These are phyloP conservation scores for Chlamydomonas incerta DNA, from an alignment of 139 green algal genomes.

Conservation along the genomic window DNA sequence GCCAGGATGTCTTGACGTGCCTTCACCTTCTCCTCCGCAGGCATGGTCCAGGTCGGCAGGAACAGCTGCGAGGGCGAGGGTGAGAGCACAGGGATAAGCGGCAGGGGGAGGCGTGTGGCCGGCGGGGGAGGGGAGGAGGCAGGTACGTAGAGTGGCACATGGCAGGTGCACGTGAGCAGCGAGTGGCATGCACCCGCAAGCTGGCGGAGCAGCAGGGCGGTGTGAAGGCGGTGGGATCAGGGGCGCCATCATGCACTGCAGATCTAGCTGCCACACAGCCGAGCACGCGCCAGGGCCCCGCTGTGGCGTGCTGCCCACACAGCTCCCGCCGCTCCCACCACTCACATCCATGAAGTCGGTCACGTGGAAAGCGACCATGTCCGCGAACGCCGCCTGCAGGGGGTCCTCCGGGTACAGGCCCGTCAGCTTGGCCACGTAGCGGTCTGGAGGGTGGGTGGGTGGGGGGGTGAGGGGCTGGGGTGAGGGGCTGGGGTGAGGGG, in stretches of 20 bases:
- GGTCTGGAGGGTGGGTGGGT: conserved; percentile 38
- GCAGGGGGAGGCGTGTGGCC: background rate
- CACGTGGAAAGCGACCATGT: background rate
- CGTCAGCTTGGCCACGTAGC: conserved; percentile 51
- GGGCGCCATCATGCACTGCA: too few species aligned
- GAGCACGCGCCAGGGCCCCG: too few species aligned
- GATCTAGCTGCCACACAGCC: too few species aligned
- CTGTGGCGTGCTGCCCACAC: too few species aligned
- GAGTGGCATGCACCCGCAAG: too few species aligned
- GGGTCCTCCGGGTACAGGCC: conserved; percentile 53
- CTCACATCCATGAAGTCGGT: background rate
- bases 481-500: background rate
- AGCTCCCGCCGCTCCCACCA: background rate
- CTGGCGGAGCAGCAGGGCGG: too few species aligned
- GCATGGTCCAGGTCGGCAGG: background rate
- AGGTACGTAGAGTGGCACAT: background rate
- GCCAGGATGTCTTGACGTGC: conserved; percentile 44
- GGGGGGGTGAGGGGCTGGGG: background rate
- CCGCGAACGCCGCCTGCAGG: conserved; percentile 1
- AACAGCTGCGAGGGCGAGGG: background rate
- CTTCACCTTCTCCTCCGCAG: conserved; percentile 49
- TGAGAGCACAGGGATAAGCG: background rate
- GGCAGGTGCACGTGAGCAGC: too few species aligned
- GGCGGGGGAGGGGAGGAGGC: background rate
- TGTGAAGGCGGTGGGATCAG: too few species aligned